A percentile compares a stretch with the other conserved stretches of the same genome.
Evolutionary conservation across 2,329 filamentous ascomycete genomes (phyloP).

Genomic region (Alternaria angustiovoidea): DNA sequence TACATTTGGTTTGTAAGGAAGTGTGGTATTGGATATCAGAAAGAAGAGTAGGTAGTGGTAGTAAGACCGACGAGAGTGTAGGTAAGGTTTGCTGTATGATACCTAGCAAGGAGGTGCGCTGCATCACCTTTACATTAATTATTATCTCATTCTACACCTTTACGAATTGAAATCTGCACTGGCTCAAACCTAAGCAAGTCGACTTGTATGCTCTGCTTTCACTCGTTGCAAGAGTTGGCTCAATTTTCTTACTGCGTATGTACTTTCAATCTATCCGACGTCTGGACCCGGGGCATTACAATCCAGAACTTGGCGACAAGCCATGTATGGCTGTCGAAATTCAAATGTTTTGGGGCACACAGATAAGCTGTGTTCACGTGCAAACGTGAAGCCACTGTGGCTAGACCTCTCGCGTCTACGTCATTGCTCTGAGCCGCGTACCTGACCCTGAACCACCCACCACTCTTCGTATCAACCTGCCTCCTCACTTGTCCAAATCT

Average conservation of each 20-base stretch:
- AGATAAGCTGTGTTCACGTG: constrained; percentile 12
- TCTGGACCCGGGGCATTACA: background rate
- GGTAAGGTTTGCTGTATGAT: constrained; percentile 16
- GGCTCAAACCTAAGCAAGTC: background rate
- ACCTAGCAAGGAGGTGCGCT: constrained; percentile 13
- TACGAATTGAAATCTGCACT: background rate
- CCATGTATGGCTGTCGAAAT: background rate
- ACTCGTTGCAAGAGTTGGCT: background rate
- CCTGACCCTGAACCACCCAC: constrained; percentile 3
- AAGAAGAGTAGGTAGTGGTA: background rate
- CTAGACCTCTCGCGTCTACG: constrained; percentile 24
- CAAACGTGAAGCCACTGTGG: constrained; percentile 26
- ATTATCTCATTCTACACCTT: constrained; percentile 3
- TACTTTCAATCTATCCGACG: background rate
- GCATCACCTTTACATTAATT: constrained; percentile 12
- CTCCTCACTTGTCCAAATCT: background rate
- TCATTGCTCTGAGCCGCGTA: constrained; percentile 21
- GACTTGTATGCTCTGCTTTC: background rate
- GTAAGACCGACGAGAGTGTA: background rate
- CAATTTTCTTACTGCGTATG: background rate
- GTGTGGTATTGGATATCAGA: constrained; percentile 4
- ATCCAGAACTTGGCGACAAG: background rate
- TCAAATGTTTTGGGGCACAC: background rate
- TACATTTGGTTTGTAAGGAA: background rate
- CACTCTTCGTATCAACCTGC: constrained; percentile 1